These are phyloP conservation scores for Xylaria sp. DNA, from an alignment of 2,329 filamentous ascomycete species.

Conservation along the genomic window DNA sequence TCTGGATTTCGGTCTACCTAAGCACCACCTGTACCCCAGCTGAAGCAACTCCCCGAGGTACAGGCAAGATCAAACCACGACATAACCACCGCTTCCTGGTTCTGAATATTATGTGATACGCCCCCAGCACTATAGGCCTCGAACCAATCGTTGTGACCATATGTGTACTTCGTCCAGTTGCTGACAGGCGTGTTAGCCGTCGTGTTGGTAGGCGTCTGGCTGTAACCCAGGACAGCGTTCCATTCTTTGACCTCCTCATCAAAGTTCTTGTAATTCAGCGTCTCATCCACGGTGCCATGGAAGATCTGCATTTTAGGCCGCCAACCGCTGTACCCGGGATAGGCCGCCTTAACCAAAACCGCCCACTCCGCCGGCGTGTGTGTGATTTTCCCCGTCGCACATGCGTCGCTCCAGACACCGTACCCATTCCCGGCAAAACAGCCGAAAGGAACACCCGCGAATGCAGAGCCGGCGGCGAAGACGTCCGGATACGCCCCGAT, in stretches of 20 bases:
- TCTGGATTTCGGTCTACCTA: neutral
- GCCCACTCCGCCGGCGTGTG: conserved; percentile 37
- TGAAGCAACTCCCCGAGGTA: conserved; percentile 48
- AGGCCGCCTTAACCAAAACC: conserved; percentile 53
- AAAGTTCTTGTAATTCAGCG: conserved; percentile 63
- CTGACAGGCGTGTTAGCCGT: conserved; percentile 49
- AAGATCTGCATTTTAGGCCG: conserved; percentile 67
- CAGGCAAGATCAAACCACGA: conserved; percentile 53
- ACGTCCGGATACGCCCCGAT: conserved; percentile 60
- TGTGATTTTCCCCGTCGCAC: conserved; percentile 59
- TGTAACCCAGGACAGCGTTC: conserved; percentile 54
- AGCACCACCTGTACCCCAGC: conserved; percentile 49
- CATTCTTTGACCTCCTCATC: conserved; percentile 65
- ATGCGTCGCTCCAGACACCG: conserved; percentile 62
- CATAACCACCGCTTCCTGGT: conserved; percentile 52
- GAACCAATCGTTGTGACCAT: conserved; percentile 51
- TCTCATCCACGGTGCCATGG: conserved; percentile 64
- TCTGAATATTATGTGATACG: conserved; percentile 53
- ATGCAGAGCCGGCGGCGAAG: conserved; percentile 57
- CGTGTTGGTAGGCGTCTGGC: conserved; percentile 44
- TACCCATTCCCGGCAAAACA: conserved; percentile 59
- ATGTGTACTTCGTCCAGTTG: conserved; percentile 53
- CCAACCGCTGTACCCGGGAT: conserved; percentile 60
- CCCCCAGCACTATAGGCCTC: conserved; percentile 53
- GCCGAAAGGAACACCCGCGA: conserved; percentile 59